These are phyloP conservation scores for Colletotrichum sp. DNA, from an alignment of 2,329 filamentous ascomycete species.

Conservation along the genomic window DNA sequence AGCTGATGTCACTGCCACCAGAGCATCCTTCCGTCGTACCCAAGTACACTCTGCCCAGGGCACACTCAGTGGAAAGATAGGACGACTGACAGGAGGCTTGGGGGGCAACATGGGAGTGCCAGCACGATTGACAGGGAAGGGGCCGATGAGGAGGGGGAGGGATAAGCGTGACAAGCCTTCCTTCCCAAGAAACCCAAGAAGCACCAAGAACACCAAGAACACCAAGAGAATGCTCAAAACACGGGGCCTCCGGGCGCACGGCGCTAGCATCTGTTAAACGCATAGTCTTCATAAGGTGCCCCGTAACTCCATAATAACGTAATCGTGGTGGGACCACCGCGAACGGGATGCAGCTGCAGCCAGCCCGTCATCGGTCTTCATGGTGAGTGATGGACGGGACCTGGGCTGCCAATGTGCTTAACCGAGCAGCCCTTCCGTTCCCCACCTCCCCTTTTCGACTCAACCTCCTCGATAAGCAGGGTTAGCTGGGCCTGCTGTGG, in stretches of 20 bases:
- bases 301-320: constrained; percentile 1
- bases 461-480: constrained; percentile 1
- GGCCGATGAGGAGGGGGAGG: background rate
- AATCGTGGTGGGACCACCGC: background rate
- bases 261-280: constrained; percentile 1
- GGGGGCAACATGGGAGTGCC: background rate
- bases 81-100: constrained; percentile 9
- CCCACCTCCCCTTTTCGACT: constrained; percentile 12
- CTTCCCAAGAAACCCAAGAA: background rate
- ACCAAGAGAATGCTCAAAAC: constrained; percentile 2
- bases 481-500: background rate
- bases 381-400: background rate
- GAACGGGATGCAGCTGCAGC: background rate
- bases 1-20: background rate
- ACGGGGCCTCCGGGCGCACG: background rate
- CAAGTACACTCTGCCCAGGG: background rate
- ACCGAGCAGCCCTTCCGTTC: background rate
- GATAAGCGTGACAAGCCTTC: constrained; percentile 11
- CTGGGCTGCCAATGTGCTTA: background rate
- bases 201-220: background rate
- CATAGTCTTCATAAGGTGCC: background rate
- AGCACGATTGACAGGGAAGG: constrained; percentile 7
- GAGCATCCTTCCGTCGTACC: background rate
- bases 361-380: background rate
- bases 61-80: background rate